Conservation (phyloP, 1,284 basidiomycete species). For the Schizophyllum commune region DNA sequence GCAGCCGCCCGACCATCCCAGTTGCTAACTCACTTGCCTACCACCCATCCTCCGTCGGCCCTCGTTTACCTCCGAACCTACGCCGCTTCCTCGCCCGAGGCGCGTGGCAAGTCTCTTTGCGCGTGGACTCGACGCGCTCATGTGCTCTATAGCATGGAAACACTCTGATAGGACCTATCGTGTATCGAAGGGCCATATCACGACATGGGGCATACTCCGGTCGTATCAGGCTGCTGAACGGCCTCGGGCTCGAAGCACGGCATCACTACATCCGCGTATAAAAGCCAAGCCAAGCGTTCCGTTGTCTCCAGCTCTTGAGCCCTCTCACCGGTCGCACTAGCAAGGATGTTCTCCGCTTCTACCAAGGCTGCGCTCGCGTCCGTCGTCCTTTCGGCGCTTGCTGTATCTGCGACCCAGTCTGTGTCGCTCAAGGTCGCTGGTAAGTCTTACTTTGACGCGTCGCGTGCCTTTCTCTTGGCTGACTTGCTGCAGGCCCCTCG, state of each 20-base stretch:
- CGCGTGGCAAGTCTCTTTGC: not conserved
- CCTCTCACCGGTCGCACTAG: not conserved
- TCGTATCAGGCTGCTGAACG: not conserved
- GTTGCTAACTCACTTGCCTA: too few relatives aligned
- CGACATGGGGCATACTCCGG: not conserved
- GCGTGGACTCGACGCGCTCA: not conserved
- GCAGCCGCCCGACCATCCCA: too few relatives aligned
- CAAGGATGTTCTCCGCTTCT: constrained; percentile 22
- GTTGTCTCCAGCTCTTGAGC: not conserved
- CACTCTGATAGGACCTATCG: not conserved
- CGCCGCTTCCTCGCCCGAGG: not conserved
- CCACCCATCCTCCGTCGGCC: not conserved
- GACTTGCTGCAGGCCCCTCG: constrained; percentile 22
- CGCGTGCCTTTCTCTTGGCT: not conserved
- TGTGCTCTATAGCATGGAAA: not conserved
- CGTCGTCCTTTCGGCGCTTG: constrained; percentile 22
- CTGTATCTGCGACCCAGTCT: constrained; percentile 23
- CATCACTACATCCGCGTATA: not conserved
- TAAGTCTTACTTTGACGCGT: not conserved
- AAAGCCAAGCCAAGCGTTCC: not conserved
- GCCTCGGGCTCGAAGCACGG: not conserved
- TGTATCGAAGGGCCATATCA: not conserved
- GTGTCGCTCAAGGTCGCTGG: constrained; percentile 20
- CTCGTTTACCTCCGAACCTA: not conserved
- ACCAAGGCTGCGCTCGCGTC: constrained; percentile 22